Conservation (phyloP, 768 basidiomycete genomes). For the Termitomyces sp. region DNA sequence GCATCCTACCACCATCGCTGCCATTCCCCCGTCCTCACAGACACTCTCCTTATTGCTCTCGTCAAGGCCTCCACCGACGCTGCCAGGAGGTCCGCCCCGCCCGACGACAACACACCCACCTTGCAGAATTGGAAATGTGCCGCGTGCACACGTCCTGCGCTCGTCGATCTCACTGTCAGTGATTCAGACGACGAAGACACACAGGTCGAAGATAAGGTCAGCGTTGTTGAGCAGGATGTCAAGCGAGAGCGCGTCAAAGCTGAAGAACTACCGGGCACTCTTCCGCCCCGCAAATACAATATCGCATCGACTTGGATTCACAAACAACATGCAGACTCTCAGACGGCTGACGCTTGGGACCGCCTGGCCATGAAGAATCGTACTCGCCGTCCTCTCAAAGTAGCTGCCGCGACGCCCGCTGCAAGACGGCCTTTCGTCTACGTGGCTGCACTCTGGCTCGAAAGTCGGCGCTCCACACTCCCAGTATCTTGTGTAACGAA, state of each 20-base stretch:
- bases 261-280: background rate
- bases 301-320: constrained; percentile 15
- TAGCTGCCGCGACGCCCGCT: background rate
- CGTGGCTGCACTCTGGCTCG: constrained; percentile 5
- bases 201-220: background rate
- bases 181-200: constrained; percentile 4
- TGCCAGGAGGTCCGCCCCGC: constrained; percentile 1
- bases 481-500: background rate
- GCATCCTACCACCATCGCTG: constrained; percentile 33
- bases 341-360: background rate
- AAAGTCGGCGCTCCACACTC: background rate
- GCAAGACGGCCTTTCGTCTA: background rate
- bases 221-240: background rate
- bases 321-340: constrained; percentile 4
- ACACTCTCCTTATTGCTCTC: constrained; percentile 24
- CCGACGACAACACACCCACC: constrained; percentile 11
- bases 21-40: constrained; percentile 28
- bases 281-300: constrained; percentile 7
- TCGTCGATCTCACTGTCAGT: constrained; percentile 6
- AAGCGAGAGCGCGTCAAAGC: background rate
- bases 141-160: background rate
- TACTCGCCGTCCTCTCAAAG: background rate
- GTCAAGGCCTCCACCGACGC: constrained; percentile 17
- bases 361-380: background rate
- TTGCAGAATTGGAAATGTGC: constrained; percentile 19